Evolutionary conservation across 225 moss, liverwort and hornwort species (phyloP), one percentile per base, ranked within the genome.

Genomic region (Antitrichia curtipendula): DNA sequence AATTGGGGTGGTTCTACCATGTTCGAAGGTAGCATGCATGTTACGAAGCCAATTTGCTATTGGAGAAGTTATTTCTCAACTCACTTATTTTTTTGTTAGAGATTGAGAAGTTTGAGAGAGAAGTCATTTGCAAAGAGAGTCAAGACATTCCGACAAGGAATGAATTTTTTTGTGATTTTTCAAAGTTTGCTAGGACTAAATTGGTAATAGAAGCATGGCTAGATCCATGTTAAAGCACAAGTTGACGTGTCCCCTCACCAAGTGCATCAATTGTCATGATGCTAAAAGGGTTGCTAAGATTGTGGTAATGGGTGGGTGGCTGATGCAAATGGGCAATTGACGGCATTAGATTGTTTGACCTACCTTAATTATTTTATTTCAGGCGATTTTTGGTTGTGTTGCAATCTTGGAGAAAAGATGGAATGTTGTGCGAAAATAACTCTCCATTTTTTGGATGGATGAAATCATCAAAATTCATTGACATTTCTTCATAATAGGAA

Each of bases 301-400:
- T 73, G 29, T 11, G 17, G 3, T 17, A 38, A 29, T 71, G 43
- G 43, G 27, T 69, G 7, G 10, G 10, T 45, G 17, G 29, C 3
- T 72, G 8, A 45, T 0, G 0, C 3, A 27, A 15, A 72, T 29
- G 29, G 9, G 28, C 0, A 29, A 1, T 45, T 28, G 16, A 45
- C 4, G 0, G 0, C 17, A 73, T 73, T 9, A 43, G 16, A 1
- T 71, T 43, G 16, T 43, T 43, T 0, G 0, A 43, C 16, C 16
- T 7, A 45, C 3, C 6, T 72, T 47, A n/a, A n/a, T n/a, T n/a
- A 16, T 49, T 20, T 10, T 7, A 31, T 49, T 31, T 74, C 22
- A 13, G 8, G 22, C 22, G 21, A 22, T 75, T 22, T 50, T 50
- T 21, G 3, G 3, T 0, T 2, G 5, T 13, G 5, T 32, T 75